A percentile compares a stretch with the other conserved stretches of the same genome.
phyloP scores from a whole-genome alignment of 768 basidiomycete species.

The Tricholoma flavovirens region DNA sequence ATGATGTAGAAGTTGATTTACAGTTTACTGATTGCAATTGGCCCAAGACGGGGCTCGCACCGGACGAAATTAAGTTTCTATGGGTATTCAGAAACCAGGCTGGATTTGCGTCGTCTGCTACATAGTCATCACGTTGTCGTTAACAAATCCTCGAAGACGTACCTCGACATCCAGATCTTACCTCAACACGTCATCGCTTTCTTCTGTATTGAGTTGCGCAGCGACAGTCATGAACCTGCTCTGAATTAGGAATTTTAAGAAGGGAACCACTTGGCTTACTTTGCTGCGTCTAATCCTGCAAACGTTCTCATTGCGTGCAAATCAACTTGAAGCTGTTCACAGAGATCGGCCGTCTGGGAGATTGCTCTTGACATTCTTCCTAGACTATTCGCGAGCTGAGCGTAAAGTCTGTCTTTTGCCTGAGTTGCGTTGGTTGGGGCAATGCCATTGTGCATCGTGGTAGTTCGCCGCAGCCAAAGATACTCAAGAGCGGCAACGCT shows the following conservation, averaged over 20 bases:
- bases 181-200: slow-evolving; percentile 14
- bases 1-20: too few relatives aligned
- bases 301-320: slow-evolving; percentile 75
- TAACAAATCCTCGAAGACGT: too few relatives aligned
- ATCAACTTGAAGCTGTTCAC: slow-evolving; percentile 71
- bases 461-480: background rate
- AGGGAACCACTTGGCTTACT: slow-evolving; percentile 43
- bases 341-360: slow-evolving; percentile 67
- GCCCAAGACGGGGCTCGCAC: too few relatives aligned
- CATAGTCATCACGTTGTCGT: too few relatives aligned
- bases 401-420: slow-evolving; percentile 77
- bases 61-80: too few relatives aligned
- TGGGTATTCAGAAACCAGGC: too few relatives aligned
- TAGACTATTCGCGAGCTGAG: slow-evolving; percentile 65
- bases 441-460: background rate
- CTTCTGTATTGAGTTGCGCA: slow-evolving; percentile 30
- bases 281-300: slow-evolving; percentile 74
- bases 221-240: slow-evolving; percentile 39
- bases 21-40: too few relatives aligned
- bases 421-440: slow-evolving; percentile 62
- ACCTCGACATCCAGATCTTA: background rate
- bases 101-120: too few relatives aligned
- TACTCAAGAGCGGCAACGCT: too few relatives aligned
- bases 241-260: background rate
- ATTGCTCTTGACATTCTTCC: slow-evolving; percentile 64